Base-by-base conservation (phyloP, 1,284 basidiomycete species). In the Trichosporon sp. region DNA sequence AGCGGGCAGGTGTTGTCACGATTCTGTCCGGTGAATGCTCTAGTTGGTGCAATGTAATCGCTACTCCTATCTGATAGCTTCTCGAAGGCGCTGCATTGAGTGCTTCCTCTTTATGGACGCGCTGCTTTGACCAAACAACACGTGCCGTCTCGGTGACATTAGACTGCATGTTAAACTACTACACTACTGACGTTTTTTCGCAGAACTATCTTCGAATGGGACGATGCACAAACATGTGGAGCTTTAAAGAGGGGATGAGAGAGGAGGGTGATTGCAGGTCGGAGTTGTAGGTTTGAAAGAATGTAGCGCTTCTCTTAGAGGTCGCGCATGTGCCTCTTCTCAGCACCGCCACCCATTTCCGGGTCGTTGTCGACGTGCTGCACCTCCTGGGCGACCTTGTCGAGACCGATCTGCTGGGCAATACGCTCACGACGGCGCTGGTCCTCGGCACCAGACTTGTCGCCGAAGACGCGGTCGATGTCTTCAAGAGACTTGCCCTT, bases 371-470 rank as follows among this genome's bases (percentile, higher is more conserved):
- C 78, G 56, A 72, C 62, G 70, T 79, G 77, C 61, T 72, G 63
- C 36, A 78, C 67, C 9, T 78, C 67, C 16, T 65, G 59, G 6
- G 73, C 76, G 14, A 74, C 66, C 72, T 80, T 80, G 73, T 80
- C 77, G 34, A 80, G 71, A 21, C 78, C 78, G 54, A 80, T 78
- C 72, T 80, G 74, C 63, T 71, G 69, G 59, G 78, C 77, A 56
- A 80, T 70, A 40, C 75, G 69, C 62, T 78, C 74, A 62, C 76
- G 69, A 56, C 78, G 69, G 10, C 61, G 70, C 60, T 70, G 63
- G 70, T 80, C 78, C 61, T 80, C 75, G 49, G 73, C 69, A 56
- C 75, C 76, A 10, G 73, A 72, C 11, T 59, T 65, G 69, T 80
- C 78, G 59, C 74, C 60, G 70, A 80, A 79, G 56, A 78, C 65